These are phyloP conservation scores for Chaetomium sp. DNA, from an alignment of 2,329 filamentous ascomycete species.

Conservation along the genomic window DNA sequence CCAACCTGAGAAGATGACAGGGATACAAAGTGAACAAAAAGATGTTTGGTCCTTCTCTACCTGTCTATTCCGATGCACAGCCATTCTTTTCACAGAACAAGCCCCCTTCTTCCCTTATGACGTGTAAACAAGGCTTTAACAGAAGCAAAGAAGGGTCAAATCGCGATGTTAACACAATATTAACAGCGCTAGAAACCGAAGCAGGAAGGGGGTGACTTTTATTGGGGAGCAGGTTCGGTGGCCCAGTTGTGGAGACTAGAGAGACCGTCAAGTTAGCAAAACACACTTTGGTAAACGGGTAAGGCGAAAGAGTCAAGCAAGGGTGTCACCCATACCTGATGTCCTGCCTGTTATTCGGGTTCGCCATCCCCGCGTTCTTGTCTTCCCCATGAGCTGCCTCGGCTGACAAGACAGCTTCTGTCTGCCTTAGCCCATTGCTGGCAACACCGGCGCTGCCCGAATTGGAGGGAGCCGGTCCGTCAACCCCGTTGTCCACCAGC, in stretches of 20 bases:
- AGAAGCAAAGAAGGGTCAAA: not conserved
- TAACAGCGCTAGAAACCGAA: not conserved
- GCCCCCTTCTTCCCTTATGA: too few relatives aligned
- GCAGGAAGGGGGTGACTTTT: not conserved
- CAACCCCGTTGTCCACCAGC: not conserved
- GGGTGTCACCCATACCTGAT: slow-evolving; percentile 26
- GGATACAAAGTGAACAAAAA: too few relatives aligned
- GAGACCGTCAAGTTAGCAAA: not conserved
- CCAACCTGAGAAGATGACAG: too few relatives aligned
- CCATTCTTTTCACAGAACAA: too few relatives aligned
- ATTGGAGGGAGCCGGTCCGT: not conserved
- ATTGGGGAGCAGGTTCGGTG: slow-evolving; percentile 1
- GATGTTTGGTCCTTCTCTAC: too few relatives aligned
- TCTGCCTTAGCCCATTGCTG: not conserved
- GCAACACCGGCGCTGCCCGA: not conserved
- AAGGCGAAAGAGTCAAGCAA: not conserved
- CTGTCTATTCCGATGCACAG: too few relatives aligned
- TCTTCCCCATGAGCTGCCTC: not conserved
- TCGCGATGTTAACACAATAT: not conserved
- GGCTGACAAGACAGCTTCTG: not conserved
- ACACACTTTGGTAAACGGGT: not conserved
- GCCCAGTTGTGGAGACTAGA: slow-evolving; percentile 20
- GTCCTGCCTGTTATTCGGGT: slow-evolving; percentile 26
- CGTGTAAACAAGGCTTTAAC: too few relatives aligned
- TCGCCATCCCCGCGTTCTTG: slow-evolving; percentile 10